These are phyloP conservation scores for Mycotypha africana DNA, from an alignment of 371 early-diverging fungal genomes.

Conservation along the genomic window DNA sequence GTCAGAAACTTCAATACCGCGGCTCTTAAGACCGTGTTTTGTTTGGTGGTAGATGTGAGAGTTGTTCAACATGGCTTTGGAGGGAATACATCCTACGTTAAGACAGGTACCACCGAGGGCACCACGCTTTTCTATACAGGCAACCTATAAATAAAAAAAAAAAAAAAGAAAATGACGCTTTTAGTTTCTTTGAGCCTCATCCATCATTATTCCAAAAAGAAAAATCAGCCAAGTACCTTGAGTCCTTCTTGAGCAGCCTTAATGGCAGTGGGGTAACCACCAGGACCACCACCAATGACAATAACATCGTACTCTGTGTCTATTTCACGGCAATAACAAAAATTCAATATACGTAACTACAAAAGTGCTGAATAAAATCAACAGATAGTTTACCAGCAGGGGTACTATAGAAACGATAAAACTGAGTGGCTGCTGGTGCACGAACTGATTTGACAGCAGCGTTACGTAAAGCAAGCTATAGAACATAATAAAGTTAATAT, in stretches of 20 bases:
- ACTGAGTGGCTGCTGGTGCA: constrained; percentile 51
- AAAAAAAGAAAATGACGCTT: neutral
- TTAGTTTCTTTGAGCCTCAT: too few relatives aligned
- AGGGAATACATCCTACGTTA: constrained; percentile 99
- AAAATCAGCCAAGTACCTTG: too few relatives aligned
- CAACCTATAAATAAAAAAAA: constrained; percentile 58
- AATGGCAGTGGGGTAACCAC: constrained; percentile 98
- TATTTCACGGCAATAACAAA: constrained; percentile 5
- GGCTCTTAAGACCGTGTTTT: constrained; percentile 83
- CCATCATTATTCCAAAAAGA: too few relatives aligned
- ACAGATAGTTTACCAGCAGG: constrained; percentile 36
- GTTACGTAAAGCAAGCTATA: constrained; percentile 58
- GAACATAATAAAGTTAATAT: neutral
- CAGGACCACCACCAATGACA: constrained; percentile 96
- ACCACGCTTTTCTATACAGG: constrained; percentile 96
- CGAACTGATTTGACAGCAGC: constrained; percentile 41
- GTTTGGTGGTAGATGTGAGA: constrained; percentile 95
- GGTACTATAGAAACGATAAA: constrained; percentile 60
- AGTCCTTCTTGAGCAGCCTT: constrained; percentile 97
- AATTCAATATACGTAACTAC: too few relatives aligned
- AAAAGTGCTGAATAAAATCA: too few relatives aligned
- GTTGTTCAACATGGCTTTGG: constrained; percentile 97
- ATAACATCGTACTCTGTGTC: constrained; percentile 76
- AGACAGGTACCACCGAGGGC: constrained; percentile 97
- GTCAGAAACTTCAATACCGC: constrained; percentile 90